phyloP scores from a whole-genome alignment of 2,329 filamentous ascomycete species.

The Diaporthe longicolla region DNA sequence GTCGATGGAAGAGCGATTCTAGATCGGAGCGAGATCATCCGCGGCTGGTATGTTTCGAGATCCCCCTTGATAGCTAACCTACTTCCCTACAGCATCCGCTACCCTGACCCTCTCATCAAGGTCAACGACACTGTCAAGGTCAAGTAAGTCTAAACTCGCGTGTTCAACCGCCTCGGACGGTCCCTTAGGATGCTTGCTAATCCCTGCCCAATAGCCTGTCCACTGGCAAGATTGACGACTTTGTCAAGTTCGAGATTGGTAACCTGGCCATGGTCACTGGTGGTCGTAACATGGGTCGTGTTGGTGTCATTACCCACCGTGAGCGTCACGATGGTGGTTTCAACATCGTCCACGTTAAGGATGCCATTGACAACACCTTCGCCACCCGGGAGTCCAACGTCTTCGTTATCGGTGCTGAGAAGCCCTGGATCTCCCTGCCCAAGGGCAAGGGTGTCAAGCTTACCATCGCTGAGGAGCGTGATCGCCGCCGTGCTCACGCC shows the following conservation, averaged over 20 bases:
- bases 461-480: slow-evolving; percentile 98
- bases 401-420: slow-evolving; percentile 98
- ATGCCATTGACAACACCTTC: slow-evolving; percentile 99
- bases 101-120: slow-evolving; percentile 98
- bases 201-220: slow-evolving; percentile 63
- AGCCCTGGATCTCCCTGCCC: slow-evolving; percentile 99
- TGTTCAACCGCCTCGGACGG: background rate
- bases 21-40: slow-evolving; percentile 56
- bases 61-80: slow-evolving; percentile 57
- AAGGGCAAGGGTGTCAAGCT: slow-evolving; percentile 99
- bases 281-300: slow-evolving; percentile 99
- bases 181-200: background rate
- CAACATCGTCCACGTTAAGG: slow-evolving; percentile 99
- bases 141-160: slow-evolving; percentile 61
- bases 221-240: slow-evolving; percentile 98
- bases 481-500: slow-evolving; percentile 85
- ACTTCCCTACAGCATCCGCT: slow-evolving; percentile 83
- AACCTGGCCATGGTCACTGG: slow-evolving; percentile 98
- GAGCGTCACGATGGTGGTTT: slow-evolving; percentile 99
- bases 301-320: slow-evolving; percentile 99
- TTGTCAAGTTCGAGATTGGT: slow-evolving; percentile 98
- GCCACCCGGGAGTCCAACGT: slow-evolving; percentile 99
- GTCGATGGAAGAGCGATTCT: slow-evolving; percentile 34
- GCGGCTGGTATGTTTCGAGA: slow-evolving; percentile 68
- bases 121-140: slow-evolving; percentile 99